Conservation (phyloP, 2,329 filamentous ascomycete species). For the Claviceps sorghi region DNA sequence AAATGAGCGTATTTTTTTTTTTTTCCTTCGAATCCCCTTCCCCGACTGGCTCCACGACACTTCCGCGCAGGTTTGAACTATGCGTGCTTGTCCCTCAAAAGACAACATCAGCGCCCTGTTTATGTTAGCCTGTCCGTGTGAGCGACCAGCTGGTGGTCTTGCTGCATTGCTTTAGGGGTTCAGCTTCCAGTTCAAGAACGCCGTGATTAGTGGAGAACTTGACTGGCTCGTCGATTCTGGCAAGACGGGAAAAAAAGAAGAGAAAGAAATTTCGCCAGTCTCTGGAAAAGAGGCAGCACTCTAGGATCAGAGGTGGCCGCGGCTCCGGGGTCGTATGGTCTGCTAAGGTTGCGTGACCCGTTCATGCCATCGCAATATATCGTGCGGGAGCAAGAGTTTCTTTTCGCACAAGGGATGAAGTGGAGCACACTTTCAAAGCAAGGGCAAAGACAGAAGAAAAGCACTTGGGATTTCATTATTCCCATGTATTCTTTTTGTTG, state of each 20-base stretch:
- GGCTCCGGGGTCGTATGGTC: background rate
- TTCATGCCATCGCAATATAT: background rate
- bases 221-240: background rate
- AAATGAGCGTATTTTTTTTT: background rate
- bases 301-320: background rate
- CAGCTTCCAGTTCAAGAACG: background rate
- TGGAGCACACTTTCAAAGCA: background rate
- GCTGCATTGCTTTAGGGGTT: background rate
- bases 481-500: constrained; percentile 3
- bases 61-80: background rate
- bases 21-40: background rate
- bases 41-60: background rate
- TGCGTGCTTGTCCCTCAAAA: background rate
- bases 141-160: background rate
- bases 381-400: background rate
- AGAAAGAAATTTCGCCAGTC: background rate
- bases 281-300: background rate
- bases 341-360: background rate
- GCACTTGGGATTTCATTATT: background rate
- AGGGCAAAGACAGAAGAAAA: background rate
- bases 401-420: background rate
- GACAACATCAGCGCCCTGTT: background rate
- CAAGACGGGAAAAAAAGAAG: background rate
- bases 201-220: background rate
- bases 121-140: background rate